These are phyloP conservation scores for Fusarium sp. DNA, from an alignment of 2,329 filamentous ascomycete species.

Conservation along the genomic window DNA sequence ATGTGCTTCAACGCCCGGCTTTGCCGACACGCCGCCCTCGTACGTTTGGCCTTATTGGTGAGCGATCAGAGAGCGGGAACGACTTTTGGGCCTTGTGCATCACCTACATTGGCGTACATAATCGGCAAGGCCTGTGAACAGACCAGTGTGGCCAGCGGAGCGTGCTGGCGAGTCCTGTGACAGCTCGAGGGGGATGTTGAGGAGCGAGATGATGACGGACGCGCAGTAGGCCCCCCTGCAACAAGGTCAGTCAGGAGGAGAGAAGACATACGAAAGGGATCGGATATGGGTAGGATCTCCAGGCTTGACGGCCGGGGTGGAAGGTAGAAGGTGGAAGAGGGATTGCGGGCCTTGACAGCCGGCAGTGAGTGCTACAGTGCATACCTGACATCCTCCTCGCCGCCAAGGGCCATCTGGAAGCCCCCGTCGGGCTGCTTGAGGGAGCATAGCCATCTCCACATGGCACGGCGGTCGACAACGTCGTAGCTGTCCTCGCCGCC, in stretches of 20 bases:
- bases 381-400: conserved; percentile 92
- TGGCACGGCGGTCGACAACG: conserved; percentile 81
- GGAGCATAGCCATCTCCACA: conserved; percentile 91
- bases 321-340: conserved; percentile 17
- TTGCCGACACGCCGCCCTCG: conserved; percentile 91
- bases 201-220: conserved; percentile 83
- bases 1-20: conserved; percentile 90
- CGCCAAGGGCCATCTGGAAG: conserved; percentile 88
- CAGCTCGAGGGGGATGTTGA: conserved; percentile 85
- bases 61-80: conserved; percentile 32
- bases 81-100: conserved; percentile 31
- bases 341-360: conserved; percentile 30
- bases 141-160: conserved; percentile 69
- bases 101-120: conserved; percentile 84
- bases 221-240: conserved; percentile 90
- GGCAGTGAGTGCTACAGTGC: conserved; percentile 42
- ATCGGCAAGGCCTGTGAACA: conserved; percentile 80
- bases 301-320: background rate
- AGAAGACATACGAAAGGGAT: background rate
- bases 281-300: conserved; percentile 5
- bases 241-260: conserved; percentile 25
- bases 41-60: conserved; percentile 80
- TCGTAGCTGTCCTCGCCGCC: conserved; percentile 80
- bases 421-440: conserved; percentile 90
- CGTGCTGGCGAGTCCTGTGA: conserved; percentile 78